These are phyloP conservation scores for Aspergillus tanneri DNA, from an alignment of 2,329 filamentous ascomycete genomes.

Conservation along the genomic window DNA sequence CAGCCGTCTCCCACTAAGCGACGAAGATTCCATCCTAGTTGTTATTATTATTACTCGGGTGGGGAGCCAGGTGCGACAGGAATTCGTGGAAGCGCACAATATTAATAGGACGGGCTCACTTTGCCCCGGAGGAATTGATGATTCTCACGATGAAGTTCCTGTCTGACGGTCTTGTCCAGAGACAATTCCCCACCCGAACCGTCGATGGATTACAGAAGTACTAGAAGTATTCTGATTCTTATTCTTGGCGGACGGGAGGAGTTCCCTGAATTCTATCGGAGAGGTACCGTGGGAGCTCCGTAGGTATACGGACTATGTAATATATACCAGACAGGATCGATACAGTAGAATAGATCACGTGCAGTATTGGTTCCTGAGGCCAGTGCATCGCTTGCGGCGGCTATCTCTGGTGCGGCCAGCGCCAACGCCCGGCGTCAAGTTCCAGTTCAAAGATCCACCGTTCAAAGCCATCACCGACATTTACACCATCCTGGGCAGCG, in stretches of 20 bases:
- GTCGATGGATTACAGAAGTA: no score
- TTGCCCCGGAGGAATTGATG: neutral
- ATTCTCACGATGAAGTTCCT: neutral
- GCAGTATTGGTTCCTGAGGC: no score
- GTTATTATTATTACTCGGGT: constrained; percentile 12
- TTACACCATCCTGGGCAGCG: constrained; percentile 13
- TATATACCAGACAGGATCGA: no score
- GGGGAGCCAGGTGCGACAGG: constrained; percentile 4
- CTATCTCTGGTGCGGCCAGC: constrained; percentile 39
- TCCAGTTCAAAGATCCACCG: constrained; percentile 29
- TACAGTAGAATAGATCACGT: no score
- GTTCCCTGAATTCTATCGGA: no score
- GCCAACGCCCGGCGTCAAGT: constrained; percentile 38
- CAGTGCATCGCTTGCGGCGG: constrained; percentile 39
- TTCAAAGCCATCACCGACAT: constrained; percentile 31
- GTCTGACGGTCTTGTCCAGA: no score
- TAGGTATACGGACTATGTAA: no score
- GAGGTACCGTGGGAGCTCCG: no score
- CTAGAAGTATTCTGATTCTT: no score
- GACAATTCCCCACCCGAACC: no score
- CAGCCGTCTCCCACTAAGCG: constrained; percentile 17
- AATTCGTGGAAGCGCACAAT: no score
- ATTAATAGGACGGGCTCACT: neutral
- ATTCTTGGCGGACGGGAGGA: no score
- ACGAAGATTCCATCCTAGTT: constrained; percentile 9